Evolutionary conservation across 768 basidiomycete species (phyloP), one percentile per base, ranked within the genome.

Genomic region (Collybiopsis luxurians): DNA sequence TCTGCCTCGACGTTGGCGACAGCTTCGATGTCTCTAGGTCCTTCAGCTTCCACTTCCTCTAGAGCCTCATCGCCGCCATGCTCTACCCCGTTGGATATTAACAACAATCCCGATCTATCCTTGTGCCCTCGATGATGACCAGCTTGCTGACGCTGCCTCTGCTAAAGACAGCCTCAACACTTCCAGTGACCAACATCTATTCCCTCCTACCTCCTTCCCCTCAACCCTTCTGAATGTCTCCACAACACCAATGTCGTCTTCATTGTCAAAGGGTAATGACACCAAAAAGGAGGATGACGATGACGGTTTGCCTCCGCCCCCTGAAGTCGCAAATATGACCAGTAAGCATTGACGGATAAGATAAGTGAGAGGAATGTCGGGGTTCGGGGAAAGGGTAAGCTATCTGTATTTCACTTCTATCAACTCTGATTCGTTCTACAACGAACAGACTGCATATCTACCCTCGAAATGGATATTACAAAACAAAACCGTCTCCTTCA

Each of bases 271-370:
- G 15, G 55, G n/a, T 9, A 40, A 27, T 15, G 56, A 53, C 28
- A 31, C 36, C 13, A 57, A 65, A n/a, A n/a, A n/a, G 39, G 70
- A 69, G 0, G 66, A 72, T 6, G 75, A 78, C 10, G 78, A 80
- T 36, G 77, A 81, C 4, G 89, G 92, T 62, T 92, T 90, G 89
- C 81, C 90, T 48, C 92, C 92, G 7, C 81, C 85, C 3, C 89
- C 94, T 0, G 96, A 97, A 61, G 94, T 95, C 75, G 87, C 91
- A 68, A 98, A 93, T 71, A 90, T 99, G 83, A 85, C 85, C 5
- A 89, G 86, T 65, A 98, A 96, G 74, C 95, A 98, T 75, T 98
- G 40, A 71, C 97, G 50, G 98, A 99, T 77, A 99, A 99, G 85
- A 94, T 98, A 63, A 89, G 87, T 61, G 96, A 96, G 0, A 76